These are phyloP conservation scores for Cerrena zonata DNA, from an alignment of 1,284 basidiomycete species.

Conservation along the genomic window DNA sequence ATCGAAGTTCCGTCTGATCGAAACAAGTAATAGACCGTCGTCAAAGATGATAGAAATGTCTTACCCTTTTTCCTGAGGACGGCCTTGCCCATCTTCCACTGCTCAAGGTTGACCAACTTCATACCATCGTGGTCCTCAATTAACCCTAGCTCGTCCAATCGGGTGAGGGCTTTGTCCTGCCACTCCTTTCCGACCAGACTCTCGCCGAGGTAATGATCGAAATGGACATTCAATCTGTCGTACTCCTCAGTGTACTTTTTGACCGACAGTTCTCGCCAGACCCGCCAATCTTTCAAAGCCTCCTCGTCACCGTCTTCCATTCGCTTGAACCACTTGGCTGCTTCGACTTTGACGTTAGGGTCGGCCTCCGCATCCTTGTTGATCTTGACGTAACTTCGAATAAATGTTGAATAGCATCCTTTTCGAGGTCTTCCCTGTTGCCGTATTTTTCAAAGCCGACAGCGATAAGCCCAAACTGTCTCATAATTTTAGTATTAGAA, in stretches of 20 bases:
- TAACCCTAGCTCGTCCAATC: conserved; percentile 50
- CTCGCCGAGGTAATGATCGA: conserved; percentile 94
- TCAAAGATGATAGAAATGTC: conserved; percentile 11
- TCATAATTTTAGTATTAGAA: too few relatives aligned
- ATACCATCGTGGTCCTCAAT: conserved; percentile 64
- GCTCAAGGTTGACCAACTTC: conserved; percentile 77
- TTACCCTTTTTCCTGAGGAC: conserved; percentile 84
- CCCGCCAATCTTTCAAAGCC: conserved; percentile 83
- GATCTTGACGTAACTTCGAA: conserved; percentile 94
- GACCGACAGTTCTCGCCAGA: conserved; percentile 90
- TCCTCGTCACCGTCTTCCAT: conserved; percentile 93
- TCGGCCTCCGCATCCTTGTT: conserved; percentile 79
- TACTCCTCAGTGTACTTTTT: conserved; percentile 91
- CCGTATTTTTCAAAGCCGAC: conserved; percentile 92
- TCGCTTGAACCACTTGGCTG: conserved; percentile 87
- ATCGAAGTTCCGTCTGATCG: conserved; percentile 86
- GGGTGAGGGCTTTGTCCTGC: conserved; percentile 66
- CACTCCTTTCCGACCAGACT: conserved; percentile 78
- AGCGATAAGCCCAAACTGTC: conserved; percentile 86
- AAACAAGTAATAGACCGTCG: neutral
- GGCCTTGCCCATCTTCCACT: conserved; percentile 86
- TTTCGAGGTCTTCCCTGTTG: conserved; percentile 74
- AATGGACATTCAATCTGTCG: conserved; percentile 83
- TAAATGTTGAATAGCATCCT: conserved; percentile 91
- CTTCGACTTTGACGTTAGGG: conserved; percentile 73